Percentiles rank a stretch among this genome's conserved stretches.
phyloP scores from a whole-genome alignment of 225 moss, liverwort and hornwort genomes.

The Neckera pumila region DNA sequence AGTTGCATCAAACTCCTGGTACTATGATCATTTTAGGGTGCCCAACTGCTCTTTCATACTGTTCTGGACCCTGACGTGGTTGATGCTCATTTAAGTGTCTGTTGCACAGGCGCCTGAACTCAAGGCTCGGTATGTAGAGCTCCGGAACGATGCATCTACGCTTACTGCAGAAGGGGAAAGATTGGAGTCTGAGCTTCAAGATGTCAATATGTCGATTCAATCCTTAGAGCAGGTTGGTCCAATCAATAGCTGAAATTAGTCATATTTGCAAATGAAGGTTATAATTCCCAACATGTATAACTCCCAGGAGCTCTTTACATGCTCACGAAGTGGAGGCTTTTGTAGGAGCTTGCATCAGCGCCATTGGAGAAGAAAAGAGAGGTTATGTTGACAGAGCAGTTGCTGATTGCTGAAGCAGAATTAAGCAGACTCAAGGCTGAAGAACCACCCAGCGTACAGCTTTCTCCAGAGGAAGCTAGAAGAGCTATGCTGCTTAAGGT shows the following conservation, averaged over 20 bases:
- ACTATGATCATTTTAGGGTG: neutral
- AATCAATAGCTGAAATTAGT: neutral
- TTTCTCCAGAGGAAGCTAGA: conserved; percentile 31
- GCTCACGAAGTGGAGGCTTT: neutral
- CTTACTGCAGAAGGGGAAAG: conserved; percentile 29
- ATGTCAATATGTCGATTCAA: neutral
- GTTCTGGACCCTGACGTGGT: no score
- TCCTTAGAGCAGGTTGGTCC: conserved; percentile 37
- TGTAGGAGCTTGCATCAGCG: conserved; percentile 38
- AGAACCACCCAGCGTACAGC: neutral
- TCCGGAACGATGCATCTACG: conserved; percentile 10
- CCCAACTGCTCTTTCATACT: neutral
- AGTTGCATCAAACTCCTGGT: neutral
- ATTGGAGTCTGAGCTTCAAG: conserved; percentile 21
- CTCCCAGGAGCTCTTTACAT: no score
- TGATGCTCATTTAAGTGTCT: neutral
- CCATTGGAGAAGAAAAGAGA: conserved; percentile 32
- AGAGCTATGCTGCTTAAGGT: conserved; percentile 49
- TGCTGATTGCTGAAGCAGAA: conserved; percentile 39
- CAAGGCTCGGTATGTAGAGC: conserved; percentile 1
- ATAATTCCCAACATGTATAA: neutral
- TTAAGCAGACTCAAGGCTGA: conserved; percentile 27
- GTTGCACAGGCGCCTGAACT: conserved; percentile 32
- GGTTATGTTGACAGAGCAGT: conserved; percentile 28
- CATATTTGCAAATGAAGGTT: neutral